Evolutionary conservation across 129 eudicot genomes (phyloP).

Genomic region (Flaveria robusta): DNA sequence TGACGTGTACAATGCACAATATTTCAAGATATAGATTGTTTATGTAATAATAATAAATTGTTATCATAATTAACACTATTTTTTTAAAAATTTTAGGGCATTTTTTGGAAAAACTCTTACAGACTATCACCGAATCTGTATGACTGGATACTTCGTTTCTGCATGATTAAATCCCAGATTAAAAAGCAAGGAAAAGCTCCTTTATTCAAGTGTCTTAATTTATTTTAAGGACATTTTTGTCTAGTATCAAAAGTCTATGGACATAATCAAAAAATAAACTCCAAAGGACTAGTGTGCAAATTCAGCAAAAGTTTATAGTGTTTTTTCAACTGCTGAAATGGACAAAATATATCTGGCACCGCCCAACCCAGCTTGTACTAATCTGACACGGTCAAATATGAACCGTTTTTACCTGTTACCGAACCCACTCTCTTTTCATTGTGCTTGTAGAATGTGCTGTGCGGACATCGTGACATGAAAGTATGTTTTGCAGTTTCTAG

Average conservation of each 20-base stretch:
- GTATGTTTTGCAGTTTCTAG: constrained; percentile 70
- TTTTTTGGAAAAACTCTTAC: not conserved
- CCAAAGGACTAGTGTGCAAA: not conserved
- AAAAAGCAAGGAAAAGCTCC: not conserved
- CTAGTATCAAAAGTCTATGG: not conserved
- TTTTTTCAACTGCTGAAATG: not conserved
- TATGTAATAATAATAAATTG: not conserved
- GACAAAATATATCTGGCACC: not conserved
- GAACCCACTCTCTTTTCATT: not conserved
- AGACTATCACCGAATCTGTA: not conserved
- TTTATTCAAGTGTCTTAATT: not conserved
- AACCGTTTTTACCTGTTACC: constrained; percentile 4
- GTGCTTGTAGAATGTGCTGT: constrained; percentile 1
- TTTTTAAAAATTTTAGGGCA: not conserved
- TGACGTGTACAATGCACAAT: too few species aligned
- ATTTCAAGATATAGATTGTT: not conserved
- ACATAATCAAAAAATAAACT: not conserved
- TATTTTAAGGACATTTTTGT: not conserved
- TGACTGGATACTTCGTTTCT: not conserved
- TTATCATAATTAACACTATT: not conserved
- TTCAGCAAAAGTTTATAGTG: not conserved
- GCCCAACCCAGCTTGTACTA: not conserved
- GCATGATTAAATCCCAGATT: not conserved
- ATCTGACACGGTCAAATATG: not conserved
- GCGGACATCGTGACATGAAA: constrained; percentile 16